phyloP scores from a whole-genome alignment of 1,284 basidiomycete genomes.

The Heliocybe sulcata region DNA sequence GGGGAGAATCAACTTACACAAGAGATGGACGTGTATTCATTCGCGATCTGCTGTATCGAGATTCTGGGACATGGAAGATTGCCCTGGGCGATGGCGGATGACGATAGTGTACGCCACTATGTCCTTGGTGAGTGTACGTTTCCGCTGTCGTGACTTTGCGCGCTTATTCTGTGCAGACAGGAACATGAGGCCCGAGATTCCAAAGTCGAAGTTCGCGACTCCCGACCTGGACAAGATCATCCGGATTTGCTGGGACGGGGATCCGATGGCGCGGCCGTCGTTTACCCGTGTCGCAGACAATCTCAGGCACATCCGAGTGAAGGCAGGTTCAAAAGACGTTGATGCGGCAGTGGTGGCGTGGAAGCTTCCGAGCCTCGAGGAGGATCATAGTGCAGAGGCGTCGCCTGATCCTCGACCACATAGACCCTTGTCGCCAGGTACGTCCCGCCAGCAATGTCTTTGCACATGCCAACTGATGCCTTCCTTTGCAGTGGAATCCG shows the following conservation, averaged over 20 bases:
- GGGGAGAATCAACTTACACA: constrained; percentile 44
- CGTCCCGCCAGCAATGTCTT: background rate
- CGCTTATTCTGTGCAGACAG: constrained; percentile 32
- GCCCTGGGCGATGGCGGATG: constrained; percentile 56
- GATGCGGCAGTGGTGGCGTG: background rate
- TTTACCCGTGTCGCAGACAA: constrained; percentile 38
- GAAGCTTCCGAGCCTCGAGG: background rate
- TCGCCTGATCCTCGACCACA: constrained; percentile 30
- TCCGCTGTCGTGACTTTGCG: background rate
- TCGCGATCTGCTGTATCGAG: constrained; percentile 65
- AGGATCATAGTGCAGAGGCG: constrained; percentile 8
- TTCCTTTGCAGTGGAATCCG: background rate
- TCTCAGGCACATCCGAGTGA: constrained; percentile 28
- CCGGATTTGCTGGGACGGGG: constrained; percentile 39
- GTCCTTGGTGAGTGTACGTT: constrained; percentile 44
- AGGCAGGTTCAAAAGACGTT: constrained; percentile 20
- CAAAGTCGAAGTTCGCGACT: constrained; percentile 22
- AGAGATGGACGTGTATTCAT: constrained; percentile 67
- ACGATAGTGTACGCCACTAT: constrained; percentile 48
- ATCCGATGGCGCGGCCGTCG: constrained; percentile 35
- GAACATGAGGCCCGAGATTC: constrained; percentile 46
- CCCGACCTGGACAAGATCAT: constrained; percentile 29
- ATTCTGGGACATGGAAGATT: constrained; percentile 55
- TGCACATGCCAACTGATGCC: background rate
- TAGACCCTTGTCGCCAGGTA: background rate